Evolutionary conservation across 2,329 filamentous ascomycete genomes (phyloP).

Genomic region (Cryoendolithus antarcticus): DNA sequence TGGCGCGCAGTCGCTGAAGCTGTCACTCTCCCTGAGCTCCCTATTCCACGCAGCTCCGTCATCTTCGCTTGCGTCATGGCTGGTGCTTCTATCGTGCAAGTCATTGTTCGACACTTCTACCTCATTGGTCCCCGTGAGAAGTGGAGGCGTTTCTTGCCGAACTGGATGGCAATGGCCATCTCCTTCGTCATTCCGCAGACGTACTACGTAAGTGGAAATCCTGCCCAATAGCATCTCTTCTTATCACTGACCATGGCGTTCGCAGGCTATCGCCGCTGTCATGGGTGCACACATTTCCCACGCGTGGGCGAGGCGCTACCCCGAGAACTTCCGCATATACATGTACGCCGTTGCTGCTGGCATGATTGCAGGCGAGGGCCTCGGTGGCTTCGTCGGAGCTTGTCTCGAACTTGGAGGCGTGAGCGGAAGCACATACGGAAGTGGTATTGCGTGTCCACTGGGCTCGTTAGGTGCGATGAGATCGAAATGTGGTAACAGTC

Average conservation of each 20-base stretch:
- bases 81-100: too few relatives aligned
- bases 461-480: too few relatives aligned
- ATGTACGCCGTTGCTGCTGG: constrained; percentile 47
- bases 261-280: constrained; percentile 42
- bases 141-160: too few relatives aligned
- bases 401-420: constrained; percentile 30
- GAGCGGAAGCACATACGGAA: constrained; percentile 26
- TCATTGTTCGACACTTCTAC: too few relatives aligned
- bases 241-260: constrained; percentile 44
- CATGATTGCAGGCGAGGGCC: constrained; percentile 48
- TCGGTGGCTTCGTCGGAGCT: constrained; percentile 47
- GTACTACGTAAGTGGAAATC: too few relatives aligned
- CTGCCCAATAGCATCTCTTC: constrained; percentile 15
- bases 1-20: constrained; percentile 52
- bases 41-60: constrained; percentile 22
- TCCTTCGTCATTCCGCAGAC: too few relatives aligned
- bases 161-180: too few relatives aligned
- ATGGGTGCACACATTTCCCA: constrained; percentile 38
- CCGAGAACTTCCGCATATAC: constrained; percentile 10
- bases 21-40: constrained; percentile 42
- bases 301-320: constrained; percentile 18
- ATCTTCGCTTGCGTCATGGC: too few relatives aligned
- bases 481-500: too few relatives aligned
- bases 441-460: constrained; percentile 22
- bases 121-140: too few relatives aligned